Base-by-base conservation (phyloP, 331 rosid species). In the Quercus phellos region DNA sequence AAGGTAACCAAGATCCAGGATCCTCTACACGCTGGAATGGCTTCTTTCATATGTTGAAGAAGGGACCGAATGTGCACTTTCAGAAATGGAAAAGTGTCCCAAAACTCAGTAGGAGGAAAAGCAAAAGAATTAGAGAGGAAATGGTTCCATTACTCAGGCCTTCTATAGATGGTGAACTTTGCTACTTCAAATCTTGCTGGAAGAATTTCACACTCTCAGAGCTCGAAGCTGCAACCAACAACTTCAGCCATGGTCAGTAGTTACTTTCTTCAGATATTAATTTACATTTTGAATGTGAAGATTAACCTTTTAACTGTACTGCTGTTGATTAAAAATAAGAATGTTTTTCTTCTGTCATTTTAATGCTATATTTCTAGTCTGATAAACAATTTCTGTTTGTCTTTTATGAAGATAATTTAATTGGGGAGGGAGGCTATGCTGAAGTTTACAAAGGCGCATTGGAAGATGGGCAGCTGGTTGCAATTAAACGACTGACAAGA, bases 341-440 rank as follows among this genome's bases (percentile, higher is more conserved):
- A 2, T 29, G 46, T 70, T 21, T 26, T 34, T 63, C 38, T 53
- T 10, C 26, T 69, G 82, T 46, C 21, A 17, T 72, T 63, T 29
- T 18, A 18, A 24, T 2, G n/a, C 51, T 19, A 7, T 34, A 43
- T 73, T 82, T 51, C 51, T 79, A 55, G 75, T 74, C 87, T 88
- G 75, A 79, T 77, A 75, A 64, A 64, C 32, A 72, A 42, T 51
- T 69, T 26, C 9, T 68, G 19, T 67, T 4, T 54, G 77, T 30
- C 71, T 30, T 56, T 63, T 72, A 29, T 77, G 64, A 78, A 94
- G 99, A 84, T 51, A 87, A 85, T 58, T 77, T 95, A 89, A 90
- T 95, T 77, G 99, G 99, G 19, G 93, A 93, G 87, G 98, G 99
- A 85, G 99, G 99, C 63, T 95, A 93, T 85, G 98, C 99, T 56